Evolutionary conservation across 2,329 filamentous ascomycete species (phyloP).

Genomic region (Epicoccum sorghinum): DNA sequence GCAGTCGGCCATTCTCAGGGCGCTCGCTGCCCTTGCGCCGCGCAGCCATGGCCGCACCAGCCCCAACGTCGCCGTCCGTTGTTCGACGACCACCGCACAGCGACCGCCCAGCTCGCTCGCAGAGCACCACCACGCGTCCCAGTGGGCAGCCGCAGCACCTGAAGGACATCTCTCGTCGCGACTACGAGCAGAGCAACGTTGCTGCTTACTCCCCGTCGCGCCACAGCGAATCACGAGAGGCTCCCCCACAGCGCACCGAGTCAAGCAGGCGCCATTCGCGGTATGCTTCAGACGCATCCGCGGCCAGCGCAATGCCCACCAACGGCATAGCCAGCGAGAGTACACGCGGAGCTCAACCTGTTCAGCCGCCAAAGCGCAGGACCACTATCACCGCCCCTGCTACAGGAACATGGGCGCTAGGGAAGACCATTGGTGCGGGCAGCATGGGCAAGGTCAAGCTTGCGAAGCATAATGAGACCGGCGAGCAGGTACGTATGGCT

Average conservation of each 20-base stretch:
- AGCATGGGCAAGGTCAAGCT: slow-evolving; percentile 99
- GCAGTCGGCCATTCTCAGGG: slow-evolving; percentile 22
- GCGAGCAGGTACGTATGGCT: slow-evolving; percentile 74
- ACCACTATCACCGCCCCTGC: slow-evolving; percentile 87
- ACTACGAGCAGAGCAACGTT: slow-evolving; percentile 75
- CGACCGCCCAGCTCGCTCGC: slow-evolving; percentile 45
- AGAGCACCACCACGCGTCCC: slow-evolving; percentile 43
- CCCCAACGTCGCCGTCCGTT: slow-evolving; percentile 53
- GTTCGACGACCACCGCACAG: slow-evolving; percentile 38
- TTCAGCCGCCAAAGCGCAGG: slow-evolving; percentile 52
- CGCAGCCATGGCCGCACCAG: slow-evolving; percentile 40
- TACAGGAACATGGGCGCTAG: slow-evolving; percentile 88
- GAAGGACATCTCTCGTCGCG: slow-evolving; percentile 65
- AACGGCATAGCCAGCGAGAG: slow-evolving; percentile 46
- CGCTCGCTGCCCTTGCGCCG: slow-evolving; percentile 35
- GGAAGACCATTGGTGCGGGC: slow-evolving; percentile 95
- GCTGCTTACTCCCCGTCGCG: slow-evolving; percentile 61
- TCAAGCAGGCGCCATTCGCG: slow-evolving; percentile 56
- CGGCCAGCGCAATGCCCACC: slow-evolving; percentile 44
- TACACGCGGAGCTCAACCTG: slow-evolving; percentile 28
- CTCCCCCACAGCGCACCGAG: slow-evolving; percentile 59
- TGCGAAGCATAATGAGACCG: slow-evolving; percentile 85
- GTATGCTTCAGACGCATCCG: slow-evolving; percentile 54
- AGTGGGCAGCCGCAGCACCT: slow-evolving; percentile 43
- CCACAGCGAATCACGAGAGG: slow-evolving; percentile 69